Percentiles rank a stretch among this genome's conserved stretches.
These are phyloP conservation scores for Phaeophleospora eucalypticola DNA, from an alignment of 2,329 filamentous ascomycete genomes.

Conservation along the genomic window DNA sequence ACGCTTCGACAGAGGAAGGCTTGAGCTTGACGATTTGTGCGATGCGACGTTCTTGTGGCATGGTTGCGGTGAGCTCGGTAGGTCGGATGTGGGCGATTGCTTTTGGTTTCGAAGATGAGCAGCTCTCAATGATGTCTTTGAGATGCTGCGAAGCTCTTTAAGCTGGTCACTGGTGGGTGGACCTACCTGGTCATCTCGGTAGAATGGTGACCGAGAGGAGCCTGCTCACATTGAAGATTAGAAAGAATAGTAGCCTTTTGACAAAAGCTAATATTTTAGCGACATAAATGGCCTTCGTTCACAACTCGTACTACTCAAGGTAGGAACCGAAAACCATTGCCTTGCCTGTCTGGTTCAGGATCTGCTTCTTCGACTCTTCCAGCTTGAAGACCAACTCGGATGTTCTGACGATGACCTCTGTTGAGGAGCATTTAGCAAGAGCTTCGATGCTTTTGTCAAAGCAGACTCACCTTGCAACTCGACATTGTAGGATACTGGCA, in stretches of 20 bases:
- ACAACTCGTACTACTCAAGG: conserved; percentile 3
- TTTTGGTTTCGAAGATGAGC: too few relatives aligned
- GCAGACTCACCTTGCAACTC: conserved; percentile 61
- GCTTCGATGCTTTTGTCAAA: neutral
- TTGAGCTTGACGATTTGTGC: conserved; percentile 71
- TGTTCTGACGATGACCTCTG: conserved; percentile 65
- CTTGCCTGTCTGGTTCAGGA: conserved; percentile 59
- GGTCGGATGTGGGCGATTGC: neutral
- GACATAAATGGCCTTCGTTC: neutral
- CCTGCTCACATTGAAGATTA: neutral
- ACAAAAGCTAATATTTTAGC: neutral
- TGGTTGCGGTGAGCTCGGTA: conserved; percentile 4
- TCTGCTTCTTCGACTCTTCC: conserved; percentile 61
- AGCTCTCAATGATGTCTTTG: neutral
- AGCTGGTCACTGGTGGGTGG: neutral
- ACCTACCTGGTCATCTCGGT: neutral
- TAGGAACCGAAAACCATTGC: conserved; percentile 58
- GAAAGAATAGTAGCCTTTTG: too few relatives aligned
- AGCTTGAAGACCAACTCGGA: conserved; percentile 60
- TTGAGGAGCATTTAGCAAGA: conserved; percentile 2
- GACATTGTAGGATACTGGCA: conserved; percentile 65
- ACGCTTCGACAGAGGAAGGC: conserved; percentile 61
- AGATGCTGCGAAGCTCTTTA: neutral
- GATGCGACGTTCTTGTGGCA: conserved; percentile 48
- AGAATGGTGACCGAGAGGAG: neutral